These are phyloP conservation scores for Tuber magnatum DNA, from an alignment of 495 filamentous ascomycete species.

Conservation along the genomic window DNA sequence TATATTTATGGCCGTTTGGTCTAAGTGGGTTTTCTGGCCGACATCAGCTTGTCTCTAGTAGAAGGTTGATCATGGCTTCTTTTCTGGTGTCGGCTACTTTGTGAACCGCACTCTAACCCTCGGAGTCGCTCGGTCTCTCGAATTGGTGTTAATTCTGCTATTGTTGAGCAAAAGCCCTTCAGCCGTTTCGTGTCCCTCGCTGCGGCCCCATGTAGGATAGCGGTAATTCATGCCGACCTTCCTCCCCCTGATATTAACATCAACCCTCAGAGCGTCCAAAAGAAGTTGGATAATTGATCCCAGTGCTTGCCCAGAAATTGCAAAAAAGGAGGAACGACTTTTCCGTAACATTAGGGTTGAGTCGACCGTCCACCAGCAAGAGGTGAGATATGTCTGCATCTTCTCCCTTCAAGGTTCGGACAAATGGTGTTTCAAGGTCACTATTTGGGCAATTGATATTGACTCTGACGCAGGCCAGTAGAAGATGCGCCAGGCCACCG, in stretches of 20 bases:
- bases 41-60: background rate
- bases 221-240: background rate
- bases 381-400: background rate
- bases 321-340: too few relatives aligned
- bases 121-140: background rate
- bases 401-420: background rate
- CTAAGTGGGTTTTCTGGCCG: background rate
- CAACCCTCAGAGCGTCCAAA: background rate
- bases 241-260: background rate
- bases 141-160: background rate
- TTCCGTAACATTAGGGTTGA: too few relatives aligned
- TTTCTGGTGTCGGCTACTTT: background rate
- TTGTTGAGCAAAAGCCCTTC: background rate
- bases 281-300: background rate
- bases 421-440: background rate
- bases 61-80: background rate
- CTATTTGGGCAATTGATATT: background rate
- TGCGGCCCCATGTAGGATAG: background rate
- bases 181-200: background rate
- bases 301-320: background rate
- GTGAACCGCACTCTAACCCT: background rate
- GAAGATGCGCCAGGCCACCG: background rate
- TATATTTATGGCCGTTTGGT: background rate
- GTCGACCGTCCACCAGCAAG: background rate
- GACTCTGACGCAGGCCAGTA: background rate